A percentile compares a stretch with the other conserved stretches of the same genome.
These are phyloP conservation scores for Saccharomycopsis sp. DNA, from an alignment of 805 yeast genomes.

Conservation along the genomic window DNA sequence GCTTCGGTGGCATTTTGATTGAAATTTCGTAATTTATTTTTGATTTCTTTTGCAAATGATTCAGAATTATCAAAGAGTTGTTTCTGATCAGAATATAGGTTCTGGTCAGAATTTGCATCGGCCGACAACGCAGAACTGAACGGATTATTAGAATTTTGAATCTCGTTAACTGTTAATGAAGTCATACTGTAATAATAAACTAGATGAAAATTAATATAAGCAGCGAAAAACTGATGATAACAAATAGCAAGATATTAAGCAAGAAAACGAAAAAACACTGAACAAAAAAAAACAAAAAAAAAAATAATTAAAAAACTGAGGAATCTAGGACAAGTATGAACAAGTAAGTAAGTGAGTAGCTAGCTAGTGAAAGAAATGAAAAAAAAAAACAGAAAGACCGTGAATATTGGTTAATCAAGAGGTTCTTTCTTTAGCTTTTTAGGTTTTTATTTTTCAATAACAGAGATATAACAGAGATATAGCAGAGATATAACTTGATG, in stretches of 20 bases:
- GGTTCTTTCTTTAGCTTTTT: no score
- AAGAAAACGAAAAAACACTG: background rate
- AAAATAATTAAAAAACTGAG: background rate
- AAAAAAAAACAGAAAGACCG: no score
- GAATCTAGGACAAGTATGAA: background rate
- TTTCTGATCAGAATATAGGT: slow-evolving; percentile 1
- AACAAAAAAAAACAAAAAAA: background rate
- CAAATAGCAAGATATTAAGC: background rate
- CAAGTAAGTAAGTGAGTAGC: no score
- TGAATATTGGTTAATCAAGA: no score
- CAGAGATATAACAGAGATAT: no score
- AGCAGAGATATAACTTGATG: no score
- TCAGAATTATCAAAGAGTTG: slow-evolving; percentile 10
- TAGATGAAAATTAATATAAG: background rate
- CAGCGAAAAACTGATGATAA: background rate
- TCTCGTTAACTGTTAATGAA: background rate
- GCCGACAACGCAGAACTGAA: background rate
- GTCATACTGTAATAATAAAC: background rate
- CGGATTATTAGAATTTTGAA: background rate
- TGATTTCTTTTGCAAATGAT: slow-evolving; percentile 17
- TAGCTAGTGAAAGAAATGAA: no score
- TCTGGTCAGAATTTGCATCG: background rate
- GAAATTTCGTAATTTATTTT: slow-evolving; percentile 1
- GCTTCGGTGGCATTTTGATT: background rate
- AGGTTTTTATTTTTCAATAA: no score